A percentile compares a stretch with the other conserved stretches of the same genome.
These are phyloP conservation scores for Candida tammaniensis DNA, from an alignment of 805 yeast species.

Conservation along the genomic window DNA sequence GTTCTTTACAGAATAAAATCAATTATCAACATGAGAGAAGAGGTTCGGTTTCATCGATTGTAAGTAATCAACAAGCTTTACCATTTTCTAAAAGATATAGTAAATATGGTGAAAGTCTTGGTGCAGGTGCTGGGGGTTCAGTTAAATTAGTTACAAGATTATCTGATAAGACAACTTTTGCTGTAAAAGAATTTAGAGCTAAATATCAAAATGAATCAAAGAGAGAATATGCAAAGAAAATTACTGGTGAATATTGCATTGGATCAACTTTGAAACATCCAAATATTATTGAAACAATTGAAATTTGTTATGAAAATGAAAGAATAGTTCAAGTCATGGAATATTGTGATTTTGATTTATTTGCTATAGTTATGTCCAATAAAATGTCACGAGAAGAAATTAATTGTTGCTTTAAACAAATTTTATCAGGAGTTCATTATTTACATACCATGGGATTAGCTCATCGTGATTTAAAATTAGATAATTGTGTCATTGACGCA, in stretches of 20 bases:
- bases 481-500: conserved; percentile 74
- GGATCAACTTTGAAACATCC: conserved; percentile 83
- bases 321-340: conserved; percentile 92
- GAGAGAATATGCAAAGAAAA: conserved; percentile 79
- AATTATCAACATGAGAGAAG: conserved; percentile 32
- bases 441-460: conserved; percentile 77
- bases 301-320: conserved; percentile 65
- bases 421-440: conserved; percentile 68
- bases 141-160: conserved; percentile 71
- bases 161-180: conserved; percentile 68
- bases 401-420: conserved; percentile 77
- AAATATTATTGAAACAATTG: conserved; percentile 74
- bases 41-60: conserved; percentile 32
- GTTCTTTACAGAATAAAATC: conserved; percentile 26
- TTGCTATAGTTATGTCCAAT: conserved; percentile 85
- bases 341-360: conserved; percentile 82
- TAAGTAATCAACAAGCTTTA: conserved; percentile 23
- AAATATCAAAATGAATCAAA: conserved; percentile 66
- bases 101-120: conserved; percentile 68
- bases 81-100: conserved; percentile 57
- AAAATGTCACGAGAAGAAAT: conserved; percentile 78
- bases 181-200: conserved; percentile 79
- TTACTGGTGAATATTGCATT: conserved; percentile 85
- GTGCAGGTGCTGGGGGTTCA: conserved; percentile 88
- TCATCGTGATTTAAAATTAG: conserved; percentile 79